Percentiles rank a stretch among this genome's conserved stretches.
Evolutionary conservation across 1,284 basidiomycete species (phyloP).

Genomic region (Puccinia sorghi): DNA sequence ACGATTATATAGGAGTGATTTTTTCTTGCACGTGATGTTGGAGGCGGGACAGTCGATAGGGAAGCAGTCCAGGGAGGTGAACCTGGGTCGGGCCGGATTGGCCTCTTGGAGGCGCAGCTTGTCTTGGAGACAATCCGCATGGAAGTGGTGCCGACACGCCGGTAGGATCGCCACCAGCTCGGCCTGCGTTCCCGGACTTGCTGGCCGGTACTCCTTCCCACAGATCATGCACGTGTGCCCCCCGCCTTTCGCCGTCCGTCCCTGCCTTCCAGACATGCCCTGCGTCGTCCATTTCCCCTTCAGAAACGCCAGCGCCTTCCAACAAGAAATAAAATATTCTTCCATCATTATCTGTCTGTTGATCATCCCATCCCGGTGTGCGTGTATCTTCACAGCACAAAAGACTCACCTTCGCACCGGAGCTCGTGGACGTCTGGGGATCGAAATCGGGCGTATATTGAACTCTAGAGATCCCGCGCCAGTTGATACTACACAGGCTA

Average conservation of each 20-base stretch:
- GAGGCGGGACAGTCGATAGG: neutral
- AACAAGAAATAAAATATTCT: too few relatives aligned
- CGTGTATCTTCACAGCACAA: too few relatives aligned
- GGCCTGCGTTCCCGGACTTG: neutral
- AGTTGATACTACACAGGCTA: neutral
- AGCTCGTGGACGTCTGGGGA: neutral
- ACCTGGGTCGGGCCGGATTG: neutral
- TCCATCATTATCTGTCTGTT: too few relatives aligned
- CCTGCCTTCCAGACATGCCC: neutral
- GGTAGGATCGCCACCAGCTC: neutral
- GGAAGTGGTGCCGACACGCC: neutral
- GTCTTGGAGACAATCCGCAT: neutral
- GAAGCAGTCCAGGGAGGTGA: neutral
- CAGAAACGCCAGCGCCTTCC: neutral
- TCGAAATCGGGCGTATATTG: neutral
- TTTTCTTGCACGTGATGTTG: neutral
- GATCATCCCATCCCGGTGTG: too few relatives aligned
- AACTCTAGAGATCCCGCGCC: neutral
- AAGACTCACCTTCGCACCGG: neutral
- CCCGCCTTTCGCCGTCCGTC: neutral
- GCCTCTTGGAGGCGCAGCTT: neutral
- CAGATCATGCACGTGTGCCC: neutral
- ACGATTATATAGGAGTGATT: neutral
- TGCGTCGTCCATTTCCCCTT: neutral
- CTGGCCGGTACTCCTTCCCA: neutral